Evolutionary conservation across 352 stramenopile genomes (phyloP).

Genomic region (Peronosclerospora sorghi): DNA sequence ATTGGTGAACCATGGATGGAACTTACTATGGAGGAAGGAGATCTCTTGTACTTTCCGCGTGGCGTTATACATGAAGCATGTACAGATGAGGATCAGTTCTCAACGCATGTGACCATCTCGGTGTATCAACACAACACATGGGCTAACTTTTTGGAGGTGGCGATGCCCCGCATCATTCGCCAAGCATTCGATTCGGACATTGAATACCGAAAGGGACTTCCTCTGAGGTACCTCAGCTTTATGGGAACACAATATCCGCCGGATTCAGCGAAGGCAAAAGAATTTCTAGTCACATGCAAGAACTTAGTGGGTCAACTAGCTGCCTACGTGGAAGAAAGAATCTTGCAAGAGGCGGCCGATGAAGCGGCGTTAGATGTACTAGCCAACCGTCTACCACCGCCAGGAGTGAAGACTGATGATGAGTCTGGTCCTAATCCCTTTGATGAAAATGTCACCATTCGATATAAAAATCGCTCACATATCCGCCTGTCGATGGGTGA

Average conservation of each 20-base stretch:
- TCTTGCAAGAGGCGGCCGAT: slow-evolving; percentile 61
- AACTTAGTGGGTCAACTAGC: slow-evolving; percentile 40
- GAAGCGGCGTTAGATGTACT: slow-evolving; percentile 68
- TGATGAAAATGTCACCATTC: slow-evolving; percentile 32
- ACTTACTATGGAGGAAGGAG: slow-evolving; percentile 70
- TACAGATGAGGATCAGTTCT: slow-evolving; percentile 67
- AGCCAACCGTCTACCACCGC: slow-evolving; percentile 58
- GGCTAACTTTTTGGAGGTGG: slow-evolving; percentile 80
- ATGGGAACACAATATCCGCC: slow-evolving; percentile 55
- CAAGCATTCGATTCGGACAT: slow-evolving; percentile 73
- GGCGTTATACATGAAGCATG: slow-evolving; percentile 72
- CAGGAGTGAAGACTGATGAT: slow-evolving; percentile 3
- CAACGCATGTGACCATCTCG: slow-evolving; percentile 80
- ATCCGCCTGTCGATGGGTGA: slow-evolving; percentile 54
- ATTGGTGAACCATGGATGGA: slow-evolving; percentile 78
- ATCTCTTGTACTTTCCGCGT: slow-evolving; percentile 79
- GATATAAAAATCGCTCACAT: slow-evolving; percentile 59
- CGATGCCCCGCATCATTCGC: slow-evolving; percentile 61
- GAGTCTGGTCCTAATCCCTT: slow-evolving; percentile 30
- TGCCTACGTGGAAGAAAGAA: slow-evolving; percentile 29
- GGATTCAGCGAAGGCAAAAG: slow-evolving; percentile 29
- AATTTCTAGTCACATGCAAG: slow-evolving; percentile 39
- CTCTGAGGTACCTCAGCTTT: slow-evolving; percentile 58
- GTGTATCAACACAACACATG: slow-evolving; percentile 85
- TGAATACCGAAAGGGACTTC: slow-evolving; percentile 56